Conservation (phyloP, 441 rosid genomes). For the Adansonia gregorii region DNA sequence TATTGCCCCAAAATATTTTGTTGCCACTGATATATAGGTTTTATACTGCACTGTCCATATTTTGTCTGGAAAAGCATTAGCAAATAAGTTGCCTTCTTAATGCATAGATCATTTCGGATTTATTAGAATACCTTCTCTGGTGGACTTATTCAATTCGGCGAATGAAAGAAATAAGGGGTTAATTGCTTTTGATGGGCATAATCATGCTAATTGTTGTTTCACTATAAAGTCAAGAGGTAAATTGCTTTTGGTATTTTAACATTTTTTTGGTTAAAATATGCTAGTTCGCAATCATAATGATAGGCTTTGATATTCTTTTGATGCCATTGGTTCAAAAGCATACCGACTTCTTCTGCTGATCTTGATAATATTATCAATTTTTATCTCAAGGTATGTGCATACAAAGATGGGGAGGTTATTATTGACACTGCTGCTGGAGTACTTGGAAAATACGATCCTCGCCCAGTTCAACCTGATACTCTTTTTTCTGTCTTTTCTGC, state of each 20-base stretch:
- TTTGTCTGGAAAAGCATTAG: conserved; percentile 18
- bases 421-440: conserved; percentile 98
- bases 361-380: conserved; percentile 17
- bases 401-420: conserved; percentile 90
- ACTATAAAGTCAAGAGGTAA: background rate
- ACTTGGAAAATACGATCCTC: conserved; percentile 95
- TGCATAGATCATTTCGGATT: conserved; percentile 5
- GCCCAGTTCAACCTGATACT: conserved; percentile 95
- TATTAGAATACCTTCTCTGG: conserved; percentile 9
- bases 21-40: background rate
- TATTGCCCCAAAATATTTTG: conserved; percentile 25
- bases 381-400: conserved; percentile 80
- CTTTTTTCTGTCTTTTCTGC: conserved; percentile 92
- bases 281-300: background rate
- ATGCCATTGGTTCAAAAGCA: conserved; percentile 16
- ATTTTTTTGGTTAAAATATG: background rate
- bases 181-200: background rate
- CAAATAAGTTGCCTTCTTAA: background rate
- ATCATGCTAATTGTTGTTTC: background rate
- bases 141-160: background rate
- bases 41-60: conserved; percentile 13
- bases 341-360: background rate
- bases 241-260: conserved; percentile 2
- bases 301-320: background rate
- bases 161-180: background rate